A percentile compares a stretch with the other conserved stretches of the same genome.
Conservation (phyloP, 495 filamentous ascomycete species). For the Oidiodendron maius region DNA sequence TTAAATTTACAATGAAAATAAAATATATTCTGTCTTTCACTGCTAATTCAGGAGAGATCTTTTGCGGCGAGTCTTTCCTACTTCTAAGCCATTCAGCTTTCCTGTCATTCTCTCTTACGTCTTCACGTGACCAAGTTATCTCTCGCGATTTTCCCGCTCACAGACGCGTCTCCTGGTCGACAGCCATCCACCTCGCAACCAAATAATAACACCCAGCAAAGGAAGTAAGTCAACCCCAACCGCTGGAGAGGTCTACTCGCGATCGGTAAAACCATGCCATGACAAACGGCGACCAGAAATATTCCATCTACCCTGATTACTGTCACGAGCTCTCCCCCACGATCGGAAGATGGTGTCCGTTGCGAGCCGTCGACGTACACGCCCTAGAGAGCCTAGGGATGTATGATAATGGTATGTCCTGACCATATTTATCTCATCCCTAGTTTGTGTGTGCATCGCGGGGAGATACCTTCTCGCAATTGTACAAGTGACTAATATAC, state of each 20-base stretch:
- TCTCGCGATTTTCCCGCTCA: not conserved
- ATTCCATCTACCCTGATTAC: constrained; percentile 67
- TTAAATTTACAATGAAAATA: too few species aligned
- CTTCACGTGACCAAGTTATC: not conserved
- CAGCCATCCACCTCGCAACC: not conserved
- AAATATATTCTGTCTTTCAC: too few species aligned
- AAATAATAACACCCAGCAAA: not conserved
- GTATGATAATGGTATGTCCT: constrained; percentile 55
- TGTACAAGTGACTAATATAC: not conserved
- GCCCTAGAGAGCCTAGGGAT: constrained; percentile 48
- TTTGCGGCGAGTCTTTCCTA: too few species aligned
- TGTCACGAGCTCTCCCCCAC: constrained; percentile 83
- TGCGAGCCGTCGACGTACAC: constrained; percentile 65
- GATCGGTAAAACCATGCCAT: constrained; percentile 17
- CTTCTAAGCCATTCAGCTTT: too few species aligned
- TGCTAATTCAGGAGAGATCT: too few species aligned
- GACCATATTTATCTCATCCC: not conserved
- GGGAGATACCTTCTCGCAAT: too few species aligned
- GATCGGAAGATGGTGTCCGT: constrained; percentile 74
- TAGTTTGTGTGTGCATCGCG: not conserved
- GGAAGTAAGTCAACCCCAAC: too few species aligned
- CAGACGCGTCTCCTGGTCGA: not conserved
- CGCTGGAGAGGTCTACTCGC: not conserved
- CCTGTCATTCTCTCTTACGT: too few species aligned
- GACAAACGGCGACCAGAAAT: constrained; percentile 22